Percentiles rank a stretch among this genome's conserved stretches.
These are phyloP conservation scores for Handroanthus guayacan DNA, from an alignment of 257 asterid species.

Conservation along the genomic window DNA sequence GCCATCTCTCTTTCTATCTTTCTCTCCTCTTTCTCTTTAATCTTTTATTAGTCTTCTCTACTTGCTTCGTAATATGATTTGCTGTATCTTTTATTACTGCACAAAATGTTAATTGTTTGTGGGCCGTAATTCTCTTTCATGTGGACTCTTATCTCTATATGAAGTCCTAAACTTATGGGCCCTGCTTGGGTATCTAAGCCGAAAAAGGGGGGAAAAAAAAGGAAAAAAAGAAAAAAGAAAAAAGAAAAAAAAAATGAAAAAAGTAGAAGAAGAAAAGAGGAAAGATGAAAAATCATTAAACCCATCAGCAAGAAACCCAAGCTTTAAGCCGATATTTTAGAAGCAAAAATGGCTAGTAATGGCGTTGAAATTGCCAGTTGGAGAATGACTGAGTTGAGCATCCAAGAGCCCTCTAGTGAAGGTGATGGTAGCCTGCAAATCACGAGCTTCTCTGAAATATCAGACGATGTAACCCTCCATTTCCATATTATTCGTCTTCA, in stretches of 20 bases:
- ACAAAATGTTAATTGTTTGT: no score
- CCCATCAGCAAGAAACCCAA: neutral
- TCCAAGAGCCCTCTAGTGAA: slow-evolving; percentile 34
- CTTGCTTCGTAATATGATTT: no score
- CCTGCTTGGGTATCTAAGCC: neutral
- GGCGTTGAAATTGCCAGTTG: slow-evolving; percentile 22
- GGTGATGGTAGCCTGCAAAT: slow-evolving; percentile 52
- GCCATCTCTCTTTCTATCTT: no score
- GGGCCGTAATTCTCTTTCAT: neutral
- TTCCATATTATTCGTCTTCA: slow-evolving; percentile 85
- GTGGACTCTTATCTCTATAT: neutral
- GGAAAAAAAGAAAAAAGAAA: neutral
- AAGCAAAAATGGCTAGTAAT: slow-evolving; percentile 33
- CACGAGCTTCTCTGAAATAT: slow-evolving; percentile 73
- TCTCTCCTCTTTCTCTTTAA: no score
- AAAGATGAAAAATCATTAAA: neutral
- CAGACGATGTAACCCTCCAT: slow-evolving; percentile 67
- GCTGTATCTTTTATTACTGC: no score
- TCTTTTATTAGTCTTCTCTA: no score
- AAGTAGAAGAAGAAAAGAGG: neutral
- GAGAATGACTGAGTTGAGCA: slow-evolving; percentile 36
- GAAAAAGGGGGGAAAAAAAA: no score
- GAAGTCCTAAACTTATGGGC: neutral
- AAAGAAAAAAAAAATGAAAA: neutral
- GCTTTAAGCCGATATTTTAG: neutral